A percentile compares a stretch with the other conserved stretches of the same genome.
phyloP scores from a whole-genome alignment of 106 monocot species.

The Alisma plantagoaquatica region DNA sequence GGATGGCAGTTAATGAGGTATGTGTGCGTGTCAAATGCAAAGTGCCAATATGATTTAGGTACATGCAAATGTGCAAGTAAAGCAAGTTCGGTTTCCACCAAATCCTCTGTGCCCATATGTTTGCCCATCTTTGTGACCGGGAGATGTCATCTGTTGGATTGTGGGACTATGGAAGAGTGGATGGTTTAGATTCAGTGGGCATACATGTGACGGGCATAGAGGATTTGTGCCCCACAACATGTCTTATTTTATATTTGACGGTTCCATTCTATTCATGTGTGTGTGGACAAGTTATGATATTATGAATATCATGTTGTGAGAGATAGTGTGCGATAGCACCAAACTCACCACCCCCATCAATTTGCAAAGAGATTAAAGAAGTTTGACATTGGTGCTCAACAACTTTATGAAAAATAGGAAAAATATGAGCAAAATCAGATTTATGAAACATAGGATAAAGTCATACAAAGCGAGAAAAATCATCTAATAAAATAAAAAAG shows the following conservation, averaged over 20 bases:
- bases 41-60: neutral
- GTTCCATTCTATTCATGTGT: neutral
- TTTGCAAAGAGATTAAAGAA: neutral
- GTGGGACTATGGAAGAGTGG: too few relatives aligned
- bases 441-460: neutral
- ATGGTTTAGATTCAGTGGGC: too few relatives aligned
- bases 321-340: too few relatives aligned
- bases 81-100: neutral
- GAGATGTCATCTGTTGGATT: too few relatives aligned
- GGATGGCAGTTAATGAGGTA: neutral
- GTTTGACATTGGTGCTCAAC: neutral
- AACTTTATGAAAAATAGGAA: neutral
- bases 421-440: neutral
- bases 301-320: neutral
- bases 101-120: too few relatives aligned
- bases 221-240: too few relatives aligned
- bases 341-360: neutral
- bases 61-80: neutral
- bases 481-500: neutral
- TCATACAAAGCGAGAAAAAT: neutral
- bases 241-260: neutral
- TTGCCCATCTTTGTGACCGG: too few relatives aligned
- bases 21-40: neutral
- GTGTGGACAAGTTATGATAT: neutral
- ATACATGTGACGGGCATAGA: too few relatives aligned